Percentiles rank a stretch among this genome's conserved stretches.
Evolutionary conservation across 306 rosid species (phyloP).

Genomic region (Casuarina cunninghamiana): DNA sequence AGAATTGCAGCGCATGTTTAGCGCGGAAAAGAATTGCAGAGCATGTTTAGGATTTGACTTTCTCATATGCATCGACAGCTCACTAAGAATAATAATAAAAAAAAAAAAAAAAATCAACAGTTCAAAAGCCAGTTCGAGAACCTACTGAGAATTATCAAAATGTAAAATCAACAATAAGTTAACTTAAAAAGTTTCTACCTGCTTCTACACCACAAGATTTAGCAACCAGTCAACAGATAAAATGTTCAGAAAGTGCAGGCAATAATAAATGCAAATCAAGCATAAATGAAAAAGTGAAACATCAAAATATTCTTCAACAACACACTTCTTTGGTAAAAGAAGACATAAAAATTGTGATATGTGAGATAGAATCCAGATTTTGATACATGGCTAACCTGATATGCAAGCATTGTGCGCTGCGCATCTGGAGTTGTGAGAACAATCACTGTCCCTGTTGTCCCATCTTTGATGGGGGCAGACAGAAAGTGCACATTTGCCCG

Average conservation of each 20-base stretch:
- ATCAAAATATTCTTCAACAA: neutral
- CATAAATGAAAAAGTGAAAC: neutral
- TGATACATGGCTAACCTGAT: conserved; percentile 60
- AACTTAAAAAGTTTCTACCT: neutral
- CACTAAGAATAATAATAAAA: neutral
- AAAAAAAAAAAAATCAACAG: neutral
- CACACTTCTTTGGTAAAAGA: neutral
- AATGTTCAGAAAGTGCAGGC: neutral
- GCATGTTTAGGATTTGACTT: neutral
- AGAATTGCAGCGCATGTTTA: neutral
- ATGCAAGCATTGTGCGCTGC: conserved; percentile 94
- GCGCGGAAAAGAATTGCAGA: no score
- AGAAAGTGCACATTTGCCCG: conserved; percentile 92
- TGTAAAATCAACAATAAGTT: neutral
- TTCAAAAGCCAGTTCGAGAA: neutral
- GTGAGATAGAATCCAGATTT: conserved; percentile 8
- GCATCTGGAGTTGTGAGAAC: conserved; percentile 99
- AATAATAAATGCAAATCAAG: neutral
- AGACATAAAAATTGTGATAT: conserved; percentile 11
- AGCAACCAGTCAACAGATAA: neutral
- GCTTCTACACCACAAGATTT: neutral
- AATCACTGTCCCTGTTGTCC: conserved; percentile 92
- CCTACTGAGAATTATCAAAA: neutral
- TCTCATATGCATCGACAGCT: neutral
- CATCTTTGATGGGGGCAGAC: conserved; percentile 73